Base-by-base conservation (phyloP, 108 stramenopile genomes). In the Fragilaria crotonensis region DNA sequence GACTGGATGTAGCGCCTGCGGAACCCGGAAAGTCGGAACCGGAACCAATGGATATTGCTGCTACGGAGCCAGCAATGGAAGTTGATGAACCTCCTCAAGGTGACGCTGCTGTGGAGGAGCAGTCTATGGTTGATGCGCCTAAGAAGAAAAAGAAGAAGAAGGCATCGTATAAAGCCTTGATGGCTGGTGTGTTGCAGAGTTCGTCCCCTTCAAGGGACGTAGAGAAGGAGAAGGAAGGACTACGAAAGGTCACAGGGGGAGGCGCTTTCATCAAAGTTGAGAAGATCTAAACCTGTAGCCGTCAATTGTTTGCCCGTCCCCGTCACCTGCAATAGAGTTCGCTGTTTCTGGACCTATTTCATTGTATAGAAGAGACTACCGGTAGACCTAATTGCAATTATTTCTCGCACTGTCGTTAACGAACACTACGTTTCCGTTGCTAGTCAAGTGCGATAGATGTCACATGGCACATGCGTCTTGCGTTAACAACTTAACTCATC, bases 141-240 rank as follows among this genome's bases (percentile, higher is more conserved):
- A 84, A 89, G 76, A 82, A 76, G 66, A 90, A 88, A 76, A 89
- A 89, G 57, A 94, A 86, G 74, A 90, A 94, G 75, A 94, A 93
- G 74, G 25, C 79, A 5, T 80, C 71, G 25, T 94, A 94, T 75
- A 94, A 94, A 68, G 67, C 67, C 45, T 88, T 94, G 88, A 73
- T 94, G 70, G 77, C 80, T 1, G 73, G 70, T 25, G 86, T 90
- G 83, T 60, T 76, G 66, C 60, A 64, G 53, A 70, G 66, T 33
- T 67, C 62, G 1, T 41, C 52, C 3, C 69, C 58, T 1, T 18
- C 53, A 3, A 68, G 68, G 4, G 79, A 87, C 54, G 71, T 60
- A 20, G 78, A 83, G 57, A 77, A 72, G 61, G 85, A 89, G 68
- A 81, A 88, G 77, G 83, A 89, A 54, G 60, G 64, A 3, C 66